Conservation (phyloP, 1,284 basidiomycete species). For the Ganoderma leucocontextum region DNA sequence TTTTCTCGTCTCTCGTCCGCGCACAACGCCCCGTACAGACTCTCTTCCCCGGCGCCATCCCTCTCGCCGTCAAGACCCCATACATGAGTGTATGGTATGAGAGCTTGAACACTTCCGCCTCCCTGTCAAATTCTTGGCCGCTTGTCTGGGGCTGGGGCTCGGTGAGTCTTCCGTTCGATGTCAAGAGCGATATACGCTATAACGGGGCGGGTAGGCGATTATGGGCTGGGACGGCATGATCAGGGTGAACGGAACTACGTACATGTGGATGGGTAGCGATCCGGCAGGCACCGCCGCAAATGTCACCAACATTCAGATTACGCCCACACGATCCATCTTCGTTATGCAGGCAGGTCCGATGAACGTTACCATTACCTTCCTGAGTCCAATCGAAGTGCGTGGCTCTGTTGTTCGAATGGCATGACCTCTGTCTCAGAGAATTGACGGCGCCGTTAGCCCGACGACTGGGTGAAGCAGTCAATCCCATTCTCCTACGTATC, state of each 20-base stretch:
- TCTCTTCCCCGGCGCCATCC: constrained; percentile 25
- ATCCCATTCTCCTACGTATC: constrained; percentile 45
- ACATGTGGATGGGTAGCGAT: constrained; percentile 31
- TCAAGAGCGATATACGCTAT: background rate
- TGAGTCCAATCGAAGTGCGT: constrained; percentile 36
- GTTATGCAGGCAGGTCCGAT: constrained; percentile 32
- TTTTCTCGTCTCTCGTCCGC: constrained; percentile 19
- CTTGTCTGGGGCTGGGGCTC: constrained; percentile 11
- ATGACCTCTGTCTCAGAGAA: background rate
- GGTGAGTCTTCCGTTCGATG: background rate
- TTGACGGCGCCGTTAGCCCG: constrained; percentile 32
- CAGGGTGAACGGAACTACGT: constrained; percentile 33
- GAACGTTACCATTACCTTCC: constrained; percentile 32
- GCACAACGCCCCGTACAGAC: constrained; percentile 21
- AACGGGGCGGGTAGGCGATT: background rate
- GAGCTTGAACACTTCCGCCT: background rate
- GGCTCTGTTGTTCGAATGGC: background rate
- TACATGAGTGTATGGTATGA: constrained; percentile 26
- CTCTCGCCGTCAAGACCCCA: constrained; percentile 26
- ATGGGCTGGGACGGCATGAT: constrained; percentile 34
- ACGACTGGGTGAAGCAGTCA: constrained; percentile 44
- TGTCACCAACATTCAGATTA: constrained; percentile 27
- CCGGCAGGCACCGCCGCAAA: background rate
- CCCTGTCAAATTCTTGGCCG: constrained; percentile 19
- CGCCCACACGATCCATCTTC: constrained; percentile 31